Evolutionary conservation across 148 eudicot species (phyloP).

Genomic region (Diospyros kaki): DNA sequence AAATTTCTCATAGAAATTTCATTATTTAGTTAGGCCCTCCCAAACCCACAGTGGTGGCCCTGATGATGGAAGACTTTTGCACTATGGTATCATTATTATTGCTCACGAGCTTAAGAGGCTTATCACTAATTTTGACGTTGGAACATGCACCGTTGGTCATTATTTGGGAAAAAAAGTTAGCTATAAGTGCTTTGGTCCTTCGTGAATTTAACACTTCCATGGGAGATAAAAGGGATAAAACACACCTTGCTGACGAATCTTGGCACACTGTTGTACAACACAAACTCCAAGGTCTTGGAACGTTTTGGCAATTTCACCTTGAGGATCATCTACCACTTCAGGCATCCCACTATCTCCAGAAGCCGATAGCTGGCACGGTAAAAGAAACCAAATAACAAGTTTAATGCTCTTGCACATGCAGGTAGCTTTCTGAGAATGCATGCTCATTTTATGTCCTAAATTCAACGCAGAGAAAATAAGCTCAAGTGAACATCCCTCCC

Average conservation of each 20-base stretch:
- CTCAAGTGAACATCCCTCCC: no score
- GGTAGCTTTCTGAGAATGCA: not conserved
- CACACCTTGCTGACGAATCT: conserved; percentile 95
- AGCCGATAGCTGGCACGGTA: conserved; percentile 66
- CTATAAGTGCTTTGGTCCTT: not conserved
- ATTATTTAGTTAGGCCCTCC: not conserved
- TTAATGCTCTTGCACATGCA: not conserved
- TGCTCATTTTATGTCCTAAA: not conserved
- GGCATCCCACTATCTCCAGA: conserved; percentile 98
- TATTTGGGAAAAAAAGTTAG: no score
- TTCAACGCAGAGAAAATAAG: no score
- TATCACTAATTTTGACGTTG: not conserved
- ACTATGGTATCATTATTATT: no score
- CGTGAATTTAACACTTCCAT: not conserved
- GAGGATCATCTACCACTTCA: conserved; percentile 92
- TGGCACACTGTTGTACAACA: conserved; percentile 97
- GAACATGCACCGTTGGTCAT: not conserved
- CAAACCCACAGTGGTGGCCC: no score
- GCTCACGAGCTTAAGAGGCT: no score
- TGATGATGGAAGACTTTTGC: no score
- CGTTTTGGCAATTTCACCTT: conserved; percentile 77
- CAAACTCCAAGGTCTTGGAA: conserved; percentile 96
- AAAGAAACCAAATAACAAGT: conserved; percentile 5
- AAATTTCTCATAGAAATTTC: not conserved
- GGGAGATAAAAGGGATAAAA: not conserved